phyloP scores from a whole-genome alignment of 2,329 filamentous ascomycete genomes.

The Saccharata proteae region DNA sequence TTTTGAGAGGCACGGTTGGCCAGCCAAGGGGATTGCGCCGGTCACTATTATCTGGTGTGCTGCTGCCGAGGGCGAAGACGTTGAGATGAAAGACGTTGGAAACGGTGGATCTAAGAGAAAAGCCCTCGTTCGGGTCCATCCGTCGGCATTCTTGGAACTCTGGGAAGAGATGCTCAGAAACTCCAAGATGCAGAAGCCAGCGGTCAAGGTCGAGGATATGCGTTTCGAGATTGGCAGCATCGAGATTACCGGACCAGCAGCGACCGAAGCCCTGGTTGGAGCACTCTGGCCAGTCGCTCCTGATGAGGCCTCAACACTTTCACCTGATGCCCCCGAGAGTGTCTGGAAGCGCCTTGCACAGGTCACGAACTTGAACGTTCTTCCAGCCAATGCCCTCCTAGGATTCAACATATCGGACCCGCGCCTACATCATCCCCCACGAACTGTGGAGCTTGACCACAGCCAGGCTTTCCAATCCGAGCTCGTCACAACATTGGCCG shows the following conservation, averaged over 20 bases:
- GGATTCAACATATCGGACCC: constrained; percentile 68
- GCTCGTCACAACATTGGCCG: constrained; percentile 49
- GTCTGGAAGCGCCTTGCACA: constrained; percentile 19
- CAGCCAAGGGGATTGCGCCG: constrained; percentile 52
- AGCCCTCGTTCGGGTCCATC: constrained; percentile 66
- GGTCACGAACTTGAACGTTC: constrained; percentile 40
- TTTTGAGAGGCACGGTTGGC: constrained; percentile 41
- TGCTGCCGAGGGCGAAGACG: constrained; percentile 12
- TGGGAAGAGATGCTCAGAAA: constrained; percentile 52
- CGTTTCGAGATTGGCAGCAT: constrained; percentile 64
- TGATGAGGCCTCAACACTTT: constrained; percentile 7
- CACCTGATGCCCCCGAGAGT: constrained; percentile 20
- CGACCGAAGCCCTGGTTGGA: constrained; percentile 64
- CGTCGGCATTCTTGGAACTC: constrained; percentile 60
- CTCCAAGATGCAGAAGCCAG: constrained; percentile 48
- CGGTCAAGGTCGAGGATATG: constrained; percentile 53
- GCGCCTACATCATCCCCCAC: constrained; percentile 64
- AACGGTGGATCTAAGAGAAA: constrained; percentile 33
- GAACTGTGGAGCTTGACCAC: constrained; percentile 27
- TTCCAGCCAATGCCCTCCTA: constrained; percentile 60
- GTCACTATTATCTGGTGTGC: constrained; percentile 67
- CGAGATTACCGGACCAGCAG: constrained; percentile 58
- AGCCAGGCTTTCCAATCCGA: constrained; percentile 16
- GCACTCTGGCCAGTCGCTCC: constrained; percentile 43
- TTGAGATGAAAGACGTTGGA: constrained; percentile 10